phyloP scores from a whole-genome alignment of 176 grass and related monocot genomes.

The Musa troglodytarum region DNA sequence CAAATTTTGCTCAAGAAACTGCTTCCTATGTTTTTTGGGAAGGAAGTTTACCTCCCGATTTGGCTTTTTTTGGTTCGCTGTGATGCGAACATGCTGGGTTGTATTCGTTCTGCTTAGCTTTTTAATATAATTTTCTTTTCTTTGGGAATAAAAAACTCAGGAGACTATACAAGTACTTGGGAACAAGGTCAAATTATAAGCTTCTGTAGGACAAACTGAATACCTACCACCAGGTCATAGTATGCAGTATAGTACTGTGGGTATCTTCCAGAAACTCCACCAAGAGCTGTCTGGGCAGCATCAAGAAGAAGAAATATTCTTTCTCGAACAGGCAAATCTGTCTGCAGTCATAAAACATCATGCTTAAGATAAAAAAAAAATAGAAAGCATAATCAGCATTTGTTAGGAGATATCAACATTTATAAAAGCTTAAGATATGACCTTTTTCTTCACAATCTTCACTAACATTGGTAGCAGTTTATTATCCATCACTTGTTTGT shows the following conservation, averaged over 20 bases:
- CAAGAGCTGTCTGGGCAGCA: constrained; percentile 84
- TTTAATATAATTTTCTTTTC: too few relatives aligned
- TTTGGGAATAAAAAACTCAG: neutral
- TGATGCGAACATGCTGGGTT: too few relatives aligned
- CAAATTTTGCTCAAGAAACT: too few relatives aligned
- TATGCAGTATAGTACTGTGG: constrained; percentile 89
- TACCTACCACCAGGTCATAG: constrained; percentile 52
- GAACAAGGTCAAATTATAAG: neutral
- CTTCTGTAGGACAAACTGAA: neutral
- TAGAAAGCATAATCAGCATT: neutral
- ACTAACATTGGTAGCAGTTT: constrained; percentile 71
- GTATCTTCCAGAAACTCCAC: constrained; percentile 78
- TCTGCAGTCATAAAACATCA: constrained; percentile 34
- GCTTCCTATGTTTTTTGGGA: too few relatives aligned
- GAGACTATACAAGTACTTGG: neutral
- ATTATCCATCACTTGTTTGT: constrained; percentile 79
- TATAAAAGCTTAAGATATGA: constrained; percentile 11
- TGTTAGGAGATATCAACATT: neutral
- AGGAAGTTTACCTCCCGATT: too few relatives aligned
- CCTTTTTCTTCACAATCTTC: constrained; percentile 99
- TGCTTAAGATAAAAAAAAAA: neutral
- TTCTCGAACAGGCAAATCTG: constrained; percentile 84
- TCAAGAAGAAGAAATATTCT: constrained; percentile 96
- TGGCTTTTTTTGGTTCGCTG: too few relatives aligned
- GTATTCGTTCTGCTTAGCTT: too few relatives aligned